A percentile compares a stretch with the other conserved stretches of the same genome.
These are phyloP conservation scores for Carex parvula DNA, from an alignment of 176 grass and related monocot genomes.

Conservation along the genomic window DNA sequence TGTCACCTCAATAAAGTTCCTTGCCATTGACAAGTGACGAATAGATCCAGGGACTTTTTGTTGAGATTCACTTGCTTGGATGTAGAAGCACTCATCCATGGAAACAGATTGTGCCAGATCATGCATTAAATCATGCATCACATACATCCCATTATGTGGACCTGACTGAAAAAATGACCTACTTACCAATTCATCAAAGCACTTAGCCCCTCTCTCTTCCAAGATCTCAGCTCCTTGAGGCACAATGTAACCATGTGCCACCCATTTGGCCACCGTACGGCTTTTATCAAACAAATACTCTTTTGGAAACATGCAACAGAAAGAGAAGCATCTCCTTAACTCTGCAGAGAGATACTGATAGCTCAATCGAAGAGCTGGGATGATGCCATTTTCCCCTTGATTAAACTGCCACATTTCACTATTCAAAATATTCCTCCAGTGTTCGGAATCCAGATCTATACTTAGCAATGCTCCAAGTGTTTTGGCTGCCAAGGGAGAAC, in stretches of 20 bases:
- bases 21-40: slow-evolving; percentile 45
- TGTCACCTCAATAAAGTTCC: slow-evolving; percentile 28
- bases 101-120: slow-evolving; percentile 36
- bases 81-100: slow-evolving; percentile 38
- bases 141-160: slow-evolving; percentile 16
- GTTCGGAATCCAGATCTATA: slow-evolving; percentile 10
- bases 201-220: slow-evolving; percentile 36
- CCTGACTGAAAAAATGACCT: slow-evolving; percentile 42
- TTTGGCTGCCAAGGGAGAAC: slow-evolving; percentile 47
- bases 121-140: slow-evolving; percentile 45
- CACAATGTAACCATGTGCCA: slow-evolving; percentile 35
- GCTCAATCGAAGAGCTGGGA: slow-evolving; percentile 39
- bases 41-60: slow-evolving; percentile 28
- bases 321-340: slow-evolving; percentile 53
- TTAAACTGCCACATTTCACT: slow-evolving; percentile 14
- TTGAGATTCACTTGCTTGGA: slow-evolving; percentile 23
- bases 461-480: slow-evolving; percentile 40
- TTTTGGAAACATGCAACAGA: slow-evolving; percentile 58
- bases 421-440: slow-evolving; percentile 40
- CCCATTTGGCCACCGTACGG: slow-evolving; percentile 41
- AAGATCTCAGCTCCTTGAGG: slow-evolving; percentile 3
- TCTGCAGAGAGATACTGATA: slow-evolving; percentile 44
- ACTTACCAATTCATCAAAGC: slow-evolving; percentile 42
- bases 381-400: slow-evolving; percentile 22
- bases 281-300: slow-evolving; percentile 38